Evolutionary conservation across 2,329 filamentous ascomycete species (phyloP), one percentile per base, ranked within the genome.

Genomic region (Aureobasidium zeae): DNA sequence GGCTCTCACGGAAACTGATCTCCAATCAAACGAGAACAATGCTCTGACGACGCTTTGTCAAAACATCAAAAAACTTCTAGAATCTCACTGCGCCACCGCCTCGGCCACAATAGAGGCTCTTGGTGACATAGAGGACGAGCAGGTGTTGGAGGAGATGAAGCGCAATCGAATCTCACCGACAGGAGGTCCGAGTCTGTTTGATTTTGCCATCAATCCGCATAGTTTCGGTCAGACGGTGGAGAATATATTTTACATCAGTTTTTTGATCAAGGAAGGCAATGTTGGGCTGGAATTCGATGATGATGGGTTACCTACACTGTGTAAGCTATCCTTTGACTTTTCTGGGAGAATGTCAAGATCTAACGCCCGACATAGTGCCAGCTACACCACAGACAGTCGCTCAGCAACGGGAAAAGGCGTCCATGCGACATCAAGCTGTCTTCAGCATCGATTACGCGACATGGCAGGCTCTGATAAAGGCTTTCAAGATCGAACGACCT

Each of bases 161-260:
- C 69, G 75, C 44, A 66, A 83, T 54, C 75, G 79, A 2, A 67
- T 94, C 11, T 73, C 78, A 10, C 70, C 72, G 13, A 78, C 79
- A 2, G 80, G 79, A 1, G 84, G 85, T 12, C 75, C 94, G 3
- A 78, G 84, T 37, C 65, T 95, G 10, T 82, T 95, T 60, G 79
- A 83, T 41, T 96, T 95, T 53, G 85, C 87, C 29, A 75, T 96
- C 51, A 94, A 98, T 54, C 91, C 91, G 0, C 69, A 69, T 28
- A 94, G 86, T 1, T 98, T 96, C 55, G 86, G 86, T 0, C 91
- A 98, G 63, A 94, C 87, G 0, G 80, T 98, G 5, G 91, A 98
- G 60, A 98, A 98, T 55, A 71, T 98, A 55, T 98, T 98, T 63
- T 96, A 96, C 60, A 77, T 94, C 53, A 93, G 86, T 59, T 98